Base-by-base conservation (phyloP, 768 basidiomycete species). In the Lactarius psammicola region DNA sequence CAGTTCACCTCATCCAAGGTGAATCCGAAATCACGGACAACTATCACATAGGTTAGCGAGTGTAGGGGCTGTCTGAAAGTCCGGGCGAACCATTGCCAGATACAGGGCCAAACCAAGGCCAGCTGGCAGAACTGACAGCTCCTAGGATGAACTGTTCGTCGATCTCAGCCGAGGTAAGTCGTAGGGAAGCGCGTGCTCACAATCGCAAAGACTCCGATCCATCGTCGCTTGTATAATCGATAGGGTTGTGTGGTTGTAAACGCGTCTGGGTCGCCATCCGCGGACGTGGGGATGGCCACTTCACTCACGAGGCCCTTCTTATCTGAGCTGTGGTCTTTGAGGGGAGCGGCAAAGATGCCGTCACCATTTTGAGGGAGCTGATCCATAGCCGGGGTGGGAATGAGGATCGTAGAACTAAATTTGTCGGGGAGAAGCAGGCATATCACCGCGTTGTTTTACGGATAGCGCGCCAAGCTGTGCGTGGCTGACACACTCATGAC, bases 91-190 rank as follows among this genome's bases (percentile, higher is more conserved):
- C 79, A 70, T 86, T 74, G 49, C 85, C 86, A 0, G 92, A 79
- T 61, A 95, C 93, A 3, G 92, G 89, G 4, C 92, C 91, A 71
- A 94, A 94, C 91, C 91, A 94, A 4, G 88, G 82, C 84, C 85
- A 86, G 8, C 82, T 53, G 38, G 76, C 87, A 90, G 85, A 7
- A 84, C 90, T 2, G 81, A 78, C 13, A 86, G 80, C 46, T 61
- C 86, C 88, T 36, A 93, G 76, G 34, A 88, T 34, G 11, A 88
- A 78, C 90, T 90, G 51, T 1, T n/a, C 18, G 38, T 7, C 4
- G 8, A 9, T 30, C 2, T 56, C 42, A 38, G 60, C 56, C 44
- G 5, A 56, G 30, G 8, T 59, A 26, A 26, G 26, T 7, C 2
- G 11, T 38, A 13, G 15, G 17, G 23, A 34, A 5, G 18, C 31